Evolutionary conservation across 1,139 yeast species (phyloP).

Genomic region (Protomyces arabidopsidicola): DNA sequence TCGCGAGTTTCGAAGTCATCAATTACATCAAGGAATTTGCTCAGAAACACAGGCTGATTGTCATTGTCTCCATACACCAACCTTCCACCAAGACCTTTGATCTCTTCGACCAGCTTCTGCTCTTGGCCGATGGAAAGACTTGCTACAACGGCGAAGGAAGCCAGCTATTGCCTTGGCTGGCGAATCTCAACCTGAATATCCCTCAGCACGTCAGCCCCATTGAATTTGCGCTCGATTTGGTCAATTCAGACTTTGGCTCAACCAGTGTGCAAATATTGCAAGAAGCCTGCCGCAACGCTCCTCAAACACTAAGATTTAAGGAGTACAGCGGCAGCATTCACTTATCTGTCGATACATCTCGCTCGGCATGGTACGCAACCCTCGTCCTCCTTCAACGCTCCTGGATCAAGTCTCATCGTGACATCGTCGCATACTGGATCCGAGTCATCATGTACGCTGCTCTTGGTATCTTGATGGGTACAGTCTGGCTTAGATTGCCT

Average conservation of each 20-base stretch:
- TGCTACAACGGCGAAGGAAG: constrained; percentile 54
- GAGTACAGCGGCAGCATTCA: not conserved
- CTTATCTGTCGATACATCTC: not conserved
- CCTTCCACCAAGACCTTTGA: constrained; percentile 72
- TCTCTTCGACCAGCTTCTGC: constrained; percentile 64
- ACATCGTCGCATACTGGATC: constrained; percentile 43
- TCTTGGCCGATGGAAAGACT: constrained; percentile 62
- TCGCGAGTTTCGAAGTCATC: constrained; percentile 65
- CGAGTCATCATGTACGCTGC: constrained; percentile 45
- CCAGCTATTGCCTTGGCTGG: constrained; percentile 39
- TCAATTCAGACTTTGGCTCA: constrained; percentile 40
- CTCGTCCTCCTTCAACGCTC: constrained; percentile 37
- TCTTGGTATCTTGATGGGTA: constrained; percentile 45
- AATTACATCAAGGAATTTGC: constrained; percentile 56
- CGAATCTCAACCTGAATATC: constrained; percentile 39
- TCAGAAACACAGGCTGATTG: constrained; percentile 62
- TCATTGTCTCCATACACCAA: constrained; percentile 72
- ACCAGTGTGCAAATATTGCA: constrained; percentile 16
- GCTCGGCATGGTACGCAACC: not conserved
- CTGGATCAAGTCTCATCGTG: constrained; percentile 41
- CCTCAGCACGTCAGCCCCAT: constrained; percentile 31
- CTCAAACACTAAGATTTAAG: not conserved
- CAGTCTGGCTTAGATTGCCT: constrained; percentile 44
- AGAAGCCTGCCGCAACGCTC: not conserved
- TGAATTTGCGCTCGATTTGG: constrained; percentile 36